Percentiles rank a stretch among this genome's conserved stretches.
phyloP scores from a whole-genome alignment of 169 alveolate species.

The Plasmodium yoelii region DNA sequence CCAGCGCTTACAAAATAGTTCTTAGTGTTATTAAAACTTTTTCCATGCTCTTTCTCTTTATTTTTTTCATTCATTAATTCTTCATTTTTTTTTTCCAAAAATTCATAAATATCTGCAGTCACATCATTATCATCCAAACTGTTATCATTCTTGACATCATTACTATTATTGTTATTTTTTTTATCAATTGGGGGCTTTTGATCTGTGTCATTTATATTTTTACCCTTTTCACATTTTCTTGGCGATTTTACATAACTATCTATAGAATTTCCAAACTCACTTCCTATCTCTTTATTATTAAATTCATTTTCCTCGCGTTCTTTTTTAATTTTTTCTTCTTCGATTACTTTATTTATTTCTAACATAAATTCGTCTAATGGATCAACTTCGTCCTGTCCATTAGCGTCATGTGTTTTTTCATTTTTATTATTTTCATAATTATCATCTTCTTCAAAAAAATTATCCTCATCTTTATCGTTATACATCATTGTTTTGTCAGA shows the following conservation, averaged over 20 bases:
- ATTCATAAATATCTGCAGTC: slow-evolving; percentile 74
- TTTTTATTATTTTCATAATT: neutral
- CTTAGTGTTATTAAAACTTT: neutral
- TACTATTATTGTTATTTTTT: neutral
- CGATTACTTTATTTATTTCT: slow-evolving; percentile 73
- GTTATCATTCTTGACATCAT: neutral
- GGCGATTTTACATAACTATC: neutral
- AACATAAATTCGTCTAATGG: slow-evolving; percentile 73
- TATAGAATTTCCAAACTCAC: neutral
- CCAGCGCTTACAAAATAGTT: neutral
- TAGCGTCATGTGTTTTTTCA: neutral
- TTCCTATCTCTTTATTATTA: neutral
- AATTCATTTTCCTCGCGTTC: slow-evolving; percentile 4
- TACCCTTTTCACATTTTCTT: neutral
- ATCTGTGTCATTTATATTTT: neutral
- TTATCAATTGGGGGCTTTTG: neutral
- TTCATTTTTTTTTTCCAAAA: slow-evolving; percentile 51
- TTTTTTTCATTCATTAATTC: slow-evolving; percentile 15
- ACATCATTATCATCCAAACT: slow-evolving; percentile 73
- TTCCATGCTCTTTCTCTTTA: neutral
- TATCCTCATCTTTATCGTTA: slow-evolving; percentile 25
- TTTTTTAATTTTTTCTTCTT: slow-evolving; percentile 46
- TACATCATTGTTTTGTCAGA: slow-evolving; percentile 3
- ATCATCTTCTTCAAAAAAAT: slow-evolving; percentile 21
- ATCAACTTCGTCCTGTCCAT: slow-evolving; percentile 25